A percentile compares a stretch with the other conserved stretches of the same genome.
phyloP scores from a whole-genome alignment of 1,284 basidiomycete species.

The Hemileia vastatrix region DNA sequence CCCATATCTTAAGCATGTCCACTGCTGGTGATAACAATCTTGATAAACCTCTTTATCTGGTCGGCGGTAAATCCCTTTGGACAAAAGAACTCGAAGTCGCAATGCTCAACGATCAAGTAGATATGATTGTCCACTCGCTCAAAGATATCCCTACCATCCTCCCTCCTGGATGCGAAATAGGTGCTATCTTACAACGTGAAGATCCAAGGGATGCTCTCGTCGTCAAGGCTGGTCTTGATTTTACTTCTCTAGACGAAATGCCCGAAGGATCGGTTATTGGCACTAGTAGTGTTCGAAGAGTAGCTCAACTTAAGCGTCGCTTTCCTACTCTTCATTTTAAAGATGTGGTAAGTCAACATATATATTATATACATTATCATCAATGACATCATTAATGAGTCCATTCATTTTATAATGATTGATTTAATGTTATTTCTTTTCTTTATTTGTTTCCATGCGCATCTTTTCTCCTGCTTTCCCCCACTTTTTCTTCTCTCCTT shows the following conservation, averaged over 20 bases:
- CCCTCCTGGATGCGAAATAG: slow-evolving; percentile 74
- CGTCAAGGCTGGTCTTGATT: slow-evolving; percentile 65
- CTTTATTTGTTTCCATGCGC: not conserved
- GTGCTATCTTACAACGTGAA: slow-evolving; percentile 74
- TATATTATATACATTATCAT: too few relatives aligned
- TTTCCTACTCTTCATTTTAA: slow-evolving; percentile 73
- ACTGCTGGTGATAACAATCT: slow-evolving; percentile 89
- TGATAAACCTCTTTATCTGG: slow-evolving; percentile 52
- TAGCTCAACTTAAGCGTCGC: slow-evolving; percentile 75
- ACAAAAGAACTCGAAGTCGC: slow-evolving; percentile 88
- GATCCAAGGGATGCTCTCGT: slow-evolving; percentile 83
- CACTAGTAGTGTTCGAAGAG: slow-evolving; percentile 82
- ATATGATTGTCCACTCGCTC: slow-evolving; percentile 84
- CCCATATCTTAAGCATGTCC: slow-evolving; percentile 72
- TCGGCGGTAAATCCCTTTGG: slow-evolving; percentile 69
- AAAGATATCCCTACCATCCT: slow-evolving; percentile 90
- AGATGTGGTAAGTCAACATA: slow-evolving; percentile 63
- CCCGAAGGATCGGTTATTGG: slow-evolving; percentile 83
- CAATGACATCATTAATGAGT: too few relatives aligned
- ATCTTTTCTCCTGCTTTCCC: slow-evolving; percentile 1
- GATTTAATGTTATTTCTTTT: not conserved
- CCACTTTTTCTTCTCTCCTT: too few relatives aligned
- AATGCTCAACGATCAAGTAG: slow-evolving; percentile 61
- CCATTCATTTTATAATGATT: too few relatives aligned
- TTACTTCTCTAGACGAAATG: slow-evolving; percentile 69